Evolutionary conservation across 1,284 basidiomycete species (phyloP), one percentile per base, ranked within the genome.

Genomic region (Papiliotrema terrestris): DNA sequence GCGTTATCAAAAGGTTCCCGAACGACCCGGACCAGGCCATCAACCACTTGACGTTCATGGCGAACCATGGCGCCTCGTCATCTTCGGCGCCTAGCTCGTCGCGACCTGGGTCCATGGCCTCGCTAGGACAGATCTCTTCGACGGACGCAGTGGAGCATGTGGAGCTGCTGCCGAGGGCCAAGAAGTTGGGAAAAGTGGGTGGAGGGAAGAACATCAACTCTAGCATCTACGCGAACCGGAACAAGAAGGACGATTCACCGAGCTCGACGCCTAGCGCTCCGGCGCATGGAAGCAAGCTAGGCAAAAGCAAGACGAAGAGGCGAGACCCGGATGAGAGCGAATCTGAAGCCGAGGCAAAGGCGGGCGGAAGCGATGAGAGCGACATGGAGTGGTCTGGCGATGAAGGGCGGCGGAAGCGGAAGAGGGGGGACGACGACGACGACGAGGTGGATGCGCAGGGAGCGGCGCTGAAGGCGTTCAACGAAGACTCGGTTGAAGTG

Each of bases 381-480:
- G 76, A 73, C n/a, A 64, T 51, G 38, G 65, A 65, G 20, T 71
- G 69, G 69, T 68, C 69, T 26, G 69, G 62, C 13, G 72, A 69
- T 41, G 65, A 69, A 36, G 57, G 61, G 17, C 51, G 62, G 25
- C 63, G 62, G 45, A 69, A 62, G 50, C 71, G 67, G 56, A 63
- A 57, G 54, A 67, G 63, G 37, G 62, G 59, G 4, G 60, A 62
- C 36, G 60, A 66, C 5, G 68, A 68, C 37, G 62, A 68, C 41
- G 62, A 62, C 11, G 69, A 67, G 25, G 49, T 73, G 11, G 73
- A 72, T 49, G 66, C 80, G 60, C 75, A 83, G 77, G 66, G 71
- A 8, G 74, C 79, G 37, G 86, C 88, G 8, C 75, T 95, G 47
- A 80, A 86, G n/a, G 95, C 91, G 72, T 92, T 98, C 80, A 98